Percentiles rank a stretch among this genome's conserved stretches.
phyloP scores from a whole-genome alignment of 2,329 filamentous ascomycete species.

The Arachnomyces sp. region DNA sequence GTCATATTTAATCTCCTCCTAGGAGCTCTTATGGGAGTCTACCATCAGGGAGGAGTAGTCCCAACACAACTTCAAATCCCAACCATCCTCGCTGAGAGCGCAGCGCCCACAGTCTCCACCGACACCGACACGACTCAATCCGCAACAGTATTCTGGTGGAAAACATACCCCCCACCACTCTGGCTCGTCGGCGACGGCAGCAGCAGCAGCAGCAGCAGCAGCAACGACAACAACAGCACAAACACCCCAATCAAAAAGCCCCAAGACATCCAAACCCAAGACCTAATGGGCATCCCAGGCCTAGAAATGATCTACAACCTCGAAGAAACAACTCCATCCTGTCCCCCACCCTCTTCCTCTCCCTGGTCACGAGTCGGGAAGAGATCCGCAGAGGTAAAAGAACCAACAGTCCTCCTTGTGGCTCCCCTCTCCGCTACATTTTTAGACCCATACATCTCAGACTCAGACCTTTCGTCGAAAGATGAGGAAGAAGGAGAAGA shows the following conservation, averaged over 20 bases:
- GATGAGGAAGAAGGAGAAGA: neutral
- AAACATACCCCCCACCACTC: constrained; percentile 46
- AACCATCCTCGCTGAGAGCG: constrained; percentile 26
- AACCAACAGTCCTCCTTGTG: constrained; percentile 33
- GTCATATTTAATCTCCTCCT: constrained; percentile 42
- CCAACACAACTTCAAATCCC: constrained; percentile 43
- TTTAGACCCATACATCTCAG: constrained; percentile 30
- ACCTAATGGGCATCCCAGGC: constrained; percentile 43
- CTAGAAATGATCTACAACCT: constrained; percentile 33
- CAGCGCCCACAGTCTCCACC: constrained; percentile 8
- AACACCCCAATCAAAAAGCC: constrained; percentile 1
- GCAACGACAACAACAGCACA: constrained; percentile 5
- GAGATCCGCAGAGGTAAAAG: constrained; percentile 10
- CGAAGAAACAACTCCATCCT: constrained; percentile 25
- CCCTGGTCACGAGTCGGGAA: neutral
- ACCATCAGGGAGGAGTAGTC: constrained; percentile 48
- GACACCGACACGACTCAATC: constrained; percentile 11
- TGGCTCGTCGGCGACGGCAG: constrained; percentile 40
- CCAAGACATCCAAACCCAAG: constrained; percentile 33
- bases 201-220: constrained; percentile 18
- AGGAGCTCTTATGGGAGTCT: constrained; percentile 45
- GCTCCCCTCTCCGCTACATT: constrained; percentile 39
- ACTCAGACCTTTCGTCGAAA: neutral
- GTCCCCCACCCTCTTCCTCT: constrained; percentile 11
- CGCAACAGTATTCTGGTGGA: constrained; percentile 46